Evolutionary conservation across 805 yeast species (phyloP), one percentile per base, ranked within the genome.

Genomic region (Ascoidea asiatica): DNA sequence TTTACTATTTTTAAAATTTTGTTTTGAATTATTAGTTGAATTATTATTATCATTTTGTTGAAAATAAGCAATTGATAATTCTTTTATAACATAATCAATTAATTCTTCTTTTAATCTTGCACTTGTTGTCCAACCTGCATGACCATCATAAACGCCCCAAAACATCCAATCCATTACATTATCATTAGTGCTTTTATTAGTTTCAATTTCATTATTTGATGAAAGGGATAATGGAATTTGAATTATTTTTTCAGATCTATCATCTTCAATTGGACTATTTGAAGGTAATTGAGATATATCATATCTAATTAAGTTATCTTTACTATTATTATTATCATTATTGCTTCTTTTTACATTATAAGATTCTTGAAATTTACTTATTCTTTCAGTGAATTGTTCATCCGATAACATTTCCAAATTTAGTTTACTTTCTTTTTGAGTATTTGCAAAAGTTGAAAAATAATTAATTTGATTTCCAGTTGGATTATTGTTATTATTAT

Each of bases 131-230:
- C 95, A 88, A 19, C 98, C 98, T 3, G 95, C 88, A 62, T 92
- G 98, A 11, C 98, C 98, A 61, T 92, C 98, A 58, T 81, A 90
- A 0, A 92, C 77, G 4, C 97, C 95, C 75, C 95, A 92, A 57
- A 92, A 87, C 73, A 84, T 82, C 83, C 96, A 81, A 60, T 90
- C 96, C 6, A 29, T 29, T 29, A 29, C 35, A 1, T 53, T 51
- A 64, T 70, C 53, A 5, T 29, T 37, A 5, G 37, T n/a, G 7
- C 72, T 57, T 20, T 62, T 62, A n/a, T 66, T 61, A 19, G 55
- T 52, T 53, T 64, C 54, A 60, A 71, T 68, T 51, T 72, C 58
- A n/a, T 48, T 50, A 41, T 67, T 59, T 44, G 75, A 68, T 48
- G 75, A 77, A 46, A 79, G 85, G 53, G 75, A 77, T n/a, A 82